Base-by-base conservation (phyloP, 257 asterid species). In the Penstemon newberryi region DNA sequence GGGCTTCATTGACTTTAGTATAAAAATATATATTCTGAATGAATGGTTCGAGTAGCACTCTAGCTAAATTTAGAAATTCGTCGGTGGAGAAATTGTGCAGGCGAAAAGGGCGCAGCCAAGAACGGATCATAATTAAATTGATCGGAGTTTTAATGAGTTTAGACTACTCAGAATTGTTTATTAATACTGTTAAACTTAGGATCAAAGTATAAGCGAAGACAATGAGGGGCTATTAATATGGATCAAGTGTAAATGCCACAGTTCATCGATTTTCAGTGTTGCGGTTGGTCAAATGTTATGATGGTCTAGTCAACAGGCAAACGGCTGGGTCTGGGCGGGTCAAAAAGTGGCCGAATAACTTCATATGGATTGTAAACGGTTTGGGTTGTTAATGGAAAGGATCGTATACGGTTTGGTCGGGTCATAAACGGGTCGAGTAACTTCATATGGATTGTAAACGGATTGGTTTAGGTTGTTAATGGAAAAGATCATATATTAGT, bases 51-150 rank as follows among this genome's bases (percentile, higher is more conserved):
- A 10, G 63, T 59, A 8, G 0, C 37, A 25, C 4, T 40, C 45
- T 38, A 25, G 43, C 12, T 66, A 36, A 4, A 11, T 42, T 8
- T 66, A 73, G 61, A 41, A 77, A 75, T 71, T 63, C 59, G 90
- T 79, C 87, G 86, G 87, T 76, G 89, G 82, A 61, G 70, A 47
- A 49, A 18, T 54, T 56, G 46, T 3, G 58, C 44, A 50, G 42
- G 81, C 87, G 86, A 75, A 67, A 77, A 79, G 77, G 56, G 40
- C 86, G 95, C 90, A 89, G 84, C 84, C 86, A 63, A 85, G 82
- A 70, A 76, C 84, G 91, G 96, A 87, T 89, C 95, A 71, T 43
- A 73, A 75, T 77, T 80, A 64, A 81, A 78, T 66, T 8, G 9
- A 4, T 12, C 63, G 6, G 41, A 49, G 9, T 6, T 15, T 73